phyloP scores from a whole-genome alignment of 2,329 filamentous ascomycete species.

The Sporothrix euskadiensis region DNA sequence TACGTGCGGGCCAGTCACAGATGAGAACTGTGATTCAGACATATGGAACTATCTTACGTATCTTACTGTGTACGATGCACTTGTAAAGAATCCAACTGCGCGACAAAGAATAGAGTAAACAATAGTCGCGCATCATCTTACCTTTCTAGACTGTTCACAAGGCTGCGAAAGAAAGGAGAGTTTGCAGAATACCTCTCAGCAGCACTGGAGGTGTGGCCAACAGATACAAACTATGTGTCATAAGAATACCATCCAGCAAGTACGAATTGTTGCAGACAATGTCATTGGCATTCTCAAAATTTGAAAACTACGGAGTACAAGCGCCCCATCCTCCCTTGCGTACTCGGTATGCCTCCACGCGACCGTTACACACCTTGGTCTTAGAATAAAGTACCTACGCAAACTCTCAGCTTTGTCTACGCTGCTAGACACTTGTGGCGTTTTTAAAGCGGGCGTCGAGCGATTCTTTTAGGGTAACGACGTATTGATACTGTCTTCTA shows the following conservation, averaged over 20 bases:
- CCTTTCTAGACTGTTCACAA: neutral
- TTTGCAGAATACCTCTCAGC: neutral
- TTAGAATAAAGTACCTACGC: neutral
- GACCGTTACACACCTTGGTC: neutral
- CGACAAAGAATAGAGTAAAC: neutral
- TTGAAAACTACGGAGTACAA: neutral
- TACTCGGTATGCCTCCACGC: neutral
- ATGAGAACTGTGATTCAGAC: neutral
- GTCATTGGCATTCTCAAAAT: neutral
- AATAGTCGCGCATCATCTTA: neutral
- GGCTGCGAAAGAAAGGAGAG: neutral
- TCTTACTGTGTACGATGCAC: too few species aligned
- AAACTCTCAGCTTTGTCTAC: neutral
- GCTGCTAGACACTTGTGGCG: neutral
- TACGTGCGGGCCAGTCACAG: neutral
- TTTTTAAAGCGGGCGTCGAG: neutral
- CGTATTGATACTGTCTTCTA: too few species aligned
- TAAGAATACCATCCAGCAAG: neutral
- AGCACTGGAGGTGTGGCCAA: neutral
- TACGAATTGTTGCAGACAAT: neutral
- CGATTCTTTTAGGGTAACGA: neutral
- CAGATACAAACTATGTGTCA: too few species aligned
- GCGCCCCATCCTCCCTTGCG: neutral
- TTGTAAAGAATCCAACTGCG: too few species aligned
- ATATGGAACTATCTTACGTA: too few species aligned